Conservation (phyloP, 805 yeast species). For the Yamadazyma akitaensis region DNA sequence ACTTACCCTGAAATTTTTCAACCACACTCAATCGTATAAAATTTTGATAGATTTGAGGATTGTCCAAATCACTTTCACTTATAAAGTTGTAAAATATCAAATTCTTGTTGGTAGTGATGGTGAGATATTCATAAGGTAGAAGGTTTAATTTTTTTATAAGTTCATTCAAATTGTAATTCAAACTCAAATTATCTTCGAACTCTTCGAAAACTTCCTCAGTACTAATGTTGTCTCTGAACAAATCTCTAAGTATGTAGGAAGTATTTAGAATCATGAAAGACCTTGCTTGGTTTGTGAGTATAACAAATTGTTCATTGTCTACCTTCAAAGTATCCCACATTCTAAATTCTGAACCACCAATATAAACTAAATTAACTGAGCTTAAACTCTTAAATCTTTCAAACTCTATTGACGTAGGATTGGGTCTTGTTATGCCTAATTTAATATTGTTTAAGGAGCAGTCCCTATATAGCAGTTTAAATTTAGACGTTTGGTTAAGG, state of each 20-base stretch:
- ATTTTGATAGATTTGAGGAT: conserved; percentile 16
- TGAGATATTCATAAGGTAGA: conserved; percentile 14
- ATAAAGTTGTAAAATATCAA: conserved; percentile 12
- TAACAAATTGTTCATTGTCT: conserved; percentile 3
- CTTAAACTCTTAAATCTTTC: conserved; percentile 8
- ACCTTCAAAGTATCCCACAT: conserved; percentile 12
- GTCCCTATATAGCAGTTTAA: conserved; percentile 7
- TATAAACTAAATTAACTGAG: conserved; percentile 1
- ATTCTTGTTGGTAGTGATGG: conserved; percentile 9
- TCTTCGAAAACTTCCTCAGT: not conserved
- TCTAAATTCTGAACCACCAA: conserved; percentile 7
- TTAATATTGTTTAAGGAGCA: conserved; percentile 7
- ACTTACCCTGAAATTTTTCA: conserved; percentile 1
- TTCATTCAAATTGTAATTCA: conserved; percentile 9
- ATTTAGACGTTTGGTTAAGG: conserved; percentile 5
- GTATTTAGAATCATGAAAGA: conserved; percentile 10
- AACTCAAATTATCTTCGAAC: conserved; percentile 6
- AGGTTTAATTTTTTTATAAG: conserved; percentile 8
- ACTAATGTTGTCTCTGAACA: too few relatives aligned
- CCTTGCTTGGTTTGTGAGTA: conserved; percentile 12
- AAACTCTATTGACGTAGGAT: conserved; percentile 8
- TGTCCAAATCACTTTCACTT: conserved; percentile 17
- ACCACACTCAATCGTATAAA: conserved; percentile 7
- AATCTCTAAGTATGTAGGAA: conserved; percentile 1
- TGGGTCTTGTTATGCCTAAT: conserved; percentile 10